Base-by-base conservation (phyloP, 2,329 filamentous ascomycete genomes). In the Tolypocladium sp. region DNA sequence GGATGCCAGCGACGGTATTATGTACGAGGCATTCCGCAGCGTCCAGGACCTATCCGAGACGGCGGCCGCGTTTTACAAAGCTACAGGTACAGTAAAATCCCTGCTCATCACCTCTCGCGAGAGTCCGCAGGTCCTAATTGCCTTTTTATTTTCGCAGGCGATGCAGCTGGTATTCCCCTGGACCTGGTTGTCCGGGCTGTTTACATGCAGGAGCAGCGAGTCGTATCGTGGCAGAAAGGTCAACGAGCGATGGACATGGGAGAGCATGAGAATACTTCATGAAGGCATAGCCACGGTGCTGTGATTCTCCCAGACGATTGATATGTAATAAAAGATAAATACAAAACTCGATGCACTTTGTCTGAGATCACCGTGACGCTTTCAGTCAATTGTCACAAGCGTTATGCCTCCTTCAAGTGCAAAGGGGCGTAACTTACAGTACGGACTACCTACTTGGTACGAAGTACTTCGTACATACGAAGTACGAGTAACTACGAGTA, bases 131-230 rank as follows among this genome's bases (percentile, higher is more conserved):
- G 4, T 17, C 22, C 49, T 53, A 15, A 53, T 8, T 22, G 30
- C 52, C n/a, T 20, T 15, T 44, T 22, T 20, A 15, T 44, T 22
- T 52, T 15, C 35, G 27, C 51, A 71, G 74, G 68, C 37, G 65
- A 68, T 10, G 61, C 65, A n/a, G 65, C 70, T 10, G 74, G 73
- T 5, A 59, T 74, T 10, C 67, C 73, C 4, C 62, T 75, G 5
- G 67, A 71, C 7, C 69, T 70, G 38, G 63, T 71, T 20, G 67
- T 74, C 3, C 65, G 69, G 33, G 73, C 73, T 33, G 70, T 76
- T 9, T 74, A 75, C 61, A 74, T 71, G 68, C 61, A 76, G 38
- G 75, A 77, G 57, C 68, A 68, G 22, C 65, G 65, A 12, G 68
- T 76, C n/a, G 59, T 70, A 1, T 57, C 59, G 25, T 75, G 72